Evolutionary conservation across 768 basidiomycete genomes (phyloP), one percentile per base, ranked within the genome.

Genomic region (Agaricus bisporus): DNA sequence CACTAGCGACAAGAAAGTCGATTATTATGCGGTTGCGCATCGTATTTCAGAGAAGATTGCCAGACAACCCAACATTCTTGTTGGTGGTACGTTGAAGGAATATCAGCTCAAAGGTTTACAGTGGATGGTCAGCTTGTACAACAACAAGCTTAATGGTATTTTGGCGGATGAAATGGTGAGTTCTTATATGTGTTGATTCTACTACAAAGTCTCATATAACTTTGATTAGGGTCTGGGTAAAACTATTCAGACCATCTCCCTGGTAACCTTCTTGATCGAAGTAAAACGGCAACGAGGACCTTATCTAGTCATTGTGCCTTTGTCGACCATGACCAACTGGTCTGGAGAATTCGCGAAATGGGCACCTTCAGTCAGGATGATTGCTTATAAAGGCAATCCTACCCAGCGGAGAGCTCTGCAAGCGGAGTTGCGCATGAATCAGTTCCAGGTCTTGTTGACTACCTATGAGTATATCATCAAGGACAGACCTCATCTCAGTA

Each of bases 401-500:
- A 67, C 78, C 11, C 88, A 89, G 57, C 85, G 95, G 51, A 83
- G 89, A 43, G 79, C 79, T 36, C 69, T 93, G 32, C 91, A 95
- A 66, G 73, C 73, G 42, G 88, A 93, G 35, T 71, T 98, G 52
- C 82, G 91, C 35, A 70, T 80, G 49, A 83, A 85, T 41, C 82
- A 91, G 59, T 97, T 95, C 78, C 91, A 95, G 63, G 94, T 97
- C 20, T 70, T 97, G 50, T 69, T 98, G 49, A 98, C 95, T 12
- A 98, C 94, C 0, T 98, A 95, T 65, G 94, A 97, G 65, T 98
- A 97, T 63, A 93, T 98, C 68, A 97, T 95, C 78, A 94, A 94
- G 73, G 95, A 98, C 68, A 85, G 91, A n/a, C 89, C 90, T 1
- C 68, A 87, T 55, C 74, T 98, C 29, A 84, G 86, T 69, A 93